phyloP scores from a whole-genome alignment of 2,329 filamentous ascomycete species.

The Trichoderma sp. region DNA sequence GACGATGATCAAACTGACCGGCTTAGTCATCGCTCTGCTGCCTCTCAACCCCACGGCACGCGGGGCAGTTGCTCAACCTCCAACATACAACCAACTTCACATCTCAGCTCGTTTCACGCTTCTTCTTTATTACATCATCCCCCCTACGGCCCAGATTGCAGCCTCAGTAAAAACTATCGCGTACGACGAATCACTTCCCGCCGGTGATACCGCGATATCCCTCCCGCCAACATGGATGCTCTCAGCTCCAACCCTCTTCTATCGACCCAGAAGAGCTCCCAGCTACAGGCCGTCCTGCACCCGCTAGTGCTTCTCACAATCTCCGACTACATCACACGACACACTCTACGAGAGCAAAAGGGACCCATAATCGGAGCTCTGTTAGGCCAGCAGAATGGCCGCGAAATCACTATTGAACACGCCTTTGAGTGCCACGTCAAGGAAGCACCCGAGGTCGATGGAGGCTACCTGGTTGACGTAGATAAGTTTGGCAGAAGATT shows the following conservation, averaged over 20 bases:
- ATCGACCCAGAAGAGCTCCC: constrained; percentile 64
- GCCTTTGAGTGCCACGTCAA: constrained; percentile 77
- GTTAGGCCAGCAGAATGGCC: constrained; percentile 87
- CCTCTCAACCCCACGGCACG: constrained; percentile 7
- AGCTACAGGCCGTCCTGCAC: constrained; percentile 82
- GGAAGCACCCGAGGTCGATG: constrained; percentile 44
- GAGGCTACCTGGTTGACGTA: constrained; percentile 60
- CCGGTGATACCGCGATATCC: background rate
- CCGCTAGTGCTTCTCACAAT: constrained; percentile 94
- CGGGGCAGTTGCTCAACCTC: background rate
- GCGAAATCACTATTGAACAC: constrained; percentile 87
- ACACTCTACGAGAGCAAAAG: constrained; percentile 70
- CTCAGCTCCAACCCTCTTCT: constrained; percentile 54
- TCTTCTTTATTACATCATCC: background rate
- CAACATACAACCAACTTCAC: background rate
- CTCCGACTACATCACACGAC: constrained; percentile 92
- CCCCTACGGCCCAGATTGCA: background rate
- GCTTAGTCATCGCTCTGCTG: constrained; percentile 1
- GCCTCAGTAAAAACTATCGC: background rate
- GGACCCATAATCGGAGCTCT: constrained; percentile 82
- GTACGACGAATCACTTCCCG: background rate
- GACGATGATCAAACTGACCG: background rate
- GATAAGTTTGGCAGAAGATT: constrained; percentile 75
- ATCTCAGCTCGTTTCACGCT: background rate
- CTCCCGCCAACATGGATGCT: constrained; percentile 46